Evolutionary conservation across 139 green algal species (phyloP), one percentile per base, ranked within the genome.

Genomic region (Picochlorum sp.): DNA sequence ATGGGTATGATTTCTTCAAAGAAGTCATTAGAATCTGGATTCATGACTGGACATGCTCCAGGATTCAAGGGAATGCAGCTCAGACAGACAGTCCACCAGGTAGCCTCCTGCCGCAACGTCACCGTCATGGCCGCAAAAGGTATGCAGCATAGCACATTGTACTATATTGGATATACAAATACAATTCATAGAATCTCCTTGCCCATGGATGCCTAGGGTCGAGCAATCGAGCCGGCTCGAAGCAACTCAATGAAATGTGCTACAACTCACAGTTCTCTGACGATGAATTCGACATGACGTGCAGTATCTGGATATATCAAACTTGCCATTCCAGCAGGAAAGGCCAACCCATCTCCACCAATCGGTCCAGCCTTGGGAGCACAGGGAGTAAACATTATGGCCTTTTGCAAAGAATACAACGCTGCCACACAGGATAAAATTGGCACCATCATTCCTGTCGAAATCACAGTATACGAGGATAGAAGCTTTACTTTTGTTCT

Each of bases 341-440:
- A 99, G 86, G 94, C 94, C 23, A 97, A 95, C 59, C 94, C 94
- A n/a, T 82, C 94, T 20, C 94, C 94, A 23, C 94, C 94, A 49
- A 86, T 99, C 15, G 94, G 94, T 65, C 94, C 94, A 20, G 94
- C 94, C 20, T 85, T 99, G 1, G 94, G 94, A 85, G 77, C 91
- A 51, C 95, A 97, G 85, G 94, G 94, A 75, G 92, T 99, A 10
- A 99, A 99, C 83, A 99, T 99, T 77, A 99, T 99, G 94, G 76
- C 79, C 13, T 99, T 99, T 82, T 99, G 94, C 88, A 99, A 99
- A 83, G 86, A 98, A 73, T 99, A 99, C 90, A 99, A 99, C 68
- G 94, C 94, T 15, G 77, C 78, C 24, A 99, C 94, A 21, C 66
- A 75, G 66, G 91, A 98, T 73, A 96, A 97, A 78, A 77, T 85